phyloP scores from a whole-genome alignment of 169 alveolate species.

The Eimeria maxima region DNA sequence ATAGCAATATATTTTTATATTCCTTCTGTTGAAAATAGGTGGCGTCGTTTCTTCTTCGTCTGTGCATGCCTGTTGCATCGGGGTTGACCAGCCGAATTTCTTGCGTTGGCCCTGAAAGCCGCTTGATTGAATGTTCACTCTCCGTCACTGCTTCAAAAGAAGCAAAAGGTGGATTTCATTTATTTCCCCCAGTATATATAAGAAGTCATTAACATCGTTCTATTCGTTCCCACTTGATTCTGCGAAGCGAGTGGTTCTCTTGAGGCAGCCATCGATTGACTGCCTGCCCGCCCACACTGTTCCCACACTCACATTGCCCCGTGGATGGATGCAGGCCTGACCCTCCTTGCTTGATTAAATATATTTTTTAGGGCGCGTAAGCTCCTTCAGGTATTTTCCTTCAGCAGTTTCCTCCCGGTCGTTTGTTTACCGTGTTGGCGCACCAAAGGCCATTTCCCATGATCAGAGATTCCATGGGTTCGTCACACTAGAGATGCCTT shows the following conservation, averaged over 20 bases:
- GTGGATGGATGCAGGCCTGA: not conserved
- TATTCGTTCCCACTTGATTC: not conserved
- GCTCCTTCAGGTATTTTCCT: not conserved
- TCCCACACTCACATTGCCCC: not conserved
- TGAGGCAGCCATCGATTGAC: constrained; percentile 37
- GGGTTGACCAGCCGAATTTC: constrained; percentile 7
- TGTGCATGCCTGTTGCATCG: not conserved
- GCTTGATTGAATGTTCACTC: not conserved
- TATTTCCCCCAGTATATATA: not conserved
- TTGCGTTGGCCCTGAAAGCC: not conserved
- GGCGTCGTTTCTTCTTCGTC: not conserved
- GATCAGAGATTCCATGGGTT: not conserved
- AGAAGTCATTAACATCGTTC: not conserved
- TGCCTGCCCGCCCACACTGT: not conserved
- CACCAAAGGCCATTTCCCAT: not conserved
- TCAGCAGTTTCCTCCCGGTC: not conserved
- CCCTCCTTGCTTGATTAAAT: not conserved
- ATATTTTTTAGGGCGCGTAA: not conserved
- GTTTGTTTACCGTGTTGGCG: not conserved
- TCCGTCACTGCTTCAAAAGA: not conserved
- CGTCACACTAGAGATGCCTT: not conserved
- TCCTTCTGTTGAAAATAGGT: not conserved
- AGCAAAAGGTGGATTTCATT: not conserved
- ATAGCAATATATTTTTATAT: no score
- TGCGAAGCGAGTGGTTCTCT: constrained; percentile 9